phyloP scores from a whole-genome alignment of 225 moss, liverwort and hornwort species.

The Anthoceros angustus region DNA sequence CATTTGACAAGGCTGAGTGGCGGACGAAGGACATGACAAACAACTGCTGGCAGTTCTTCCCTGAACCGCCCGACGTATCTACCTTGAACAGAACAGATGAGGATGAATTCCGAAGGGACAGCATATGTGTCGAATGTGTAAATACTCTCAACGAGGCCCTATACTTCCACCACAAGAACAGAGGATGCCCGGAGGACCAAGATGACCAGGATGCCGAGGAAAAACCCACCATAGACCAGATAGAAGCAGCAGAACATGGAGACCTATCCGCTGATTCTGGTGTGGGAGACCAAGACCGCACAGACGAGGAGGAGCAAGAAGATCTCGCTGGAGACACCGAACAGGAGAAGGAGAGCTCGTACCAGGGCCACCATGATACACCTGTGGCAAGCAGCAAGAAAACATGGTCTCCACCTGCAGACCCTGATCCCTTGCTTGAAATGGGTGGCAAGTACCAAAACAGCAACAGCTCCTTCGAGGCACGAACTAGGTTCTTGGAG shows the following conservation, averaged over 20 bases:
- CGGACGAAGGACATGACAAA: constrained; percentile 64
- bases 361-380: background rate
- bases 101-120: constrained; percentile 27
- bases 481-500: background rate
- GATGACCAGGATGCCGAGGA: constrained; percentile 2
- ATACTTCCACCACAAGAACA: constrained; percentile 46
- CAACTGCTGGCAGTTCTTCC: constrained; percentile 67
- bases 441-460: background rate
- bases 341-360: background rate
- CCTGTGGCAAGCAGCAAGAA: background rate
- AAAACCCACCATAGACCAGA: background rate
- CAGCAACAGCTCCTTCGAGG: background rate
- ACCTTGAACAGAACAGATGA: constrained; percentile 4
- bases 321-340: background rate
- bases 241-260: background rate
- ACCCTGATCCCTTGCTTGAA: background rate
- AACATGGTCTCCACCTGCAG: background rate
- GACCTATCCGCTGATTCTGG: background rate
- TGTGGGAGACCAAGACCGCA: background rate
- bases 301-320: background rate
- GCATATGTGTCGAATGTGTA: constrained; percentile 67
- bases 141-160: constrained; percentile 69
- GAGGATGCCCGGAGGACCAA: constrained; percentile 30
- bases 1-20: constrained; percentile 86
- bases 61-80: constrained; percentile 47